A percentile compares a stretch with the other conserved stretches of the same genome.
Evolutionary conservation across 768 basidiomycete genomes (phyloP).

Genomic region (Pisolithus sp.): DNA sequence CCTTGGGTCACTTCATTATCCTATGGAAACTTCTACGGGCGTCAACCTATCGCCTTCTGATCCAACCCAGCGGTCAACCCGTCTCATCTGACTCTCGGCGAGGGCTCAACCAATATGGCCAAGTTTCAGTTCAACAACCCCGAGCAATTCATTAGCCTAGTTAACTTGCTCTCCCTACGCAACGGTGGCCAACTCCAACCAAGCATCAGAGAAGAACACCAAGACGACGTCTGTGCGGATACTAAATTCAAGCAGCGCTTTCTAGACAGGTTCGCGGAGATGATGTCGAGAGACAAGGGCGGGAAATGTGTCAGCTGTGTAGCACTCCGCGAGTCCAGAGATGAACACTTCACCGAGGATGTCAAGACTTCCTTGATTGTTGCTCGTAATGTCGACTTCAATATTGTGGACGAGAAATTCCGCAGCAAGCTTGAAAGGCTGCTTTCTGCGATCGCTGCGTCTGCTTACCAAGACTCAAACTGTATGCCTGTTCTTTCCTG

Average conservation of each 20-base stretch:
- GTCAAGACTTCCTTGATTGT: background rate
- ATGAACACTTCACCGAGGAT: background rate
- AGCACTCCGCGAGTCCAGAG: background rate
- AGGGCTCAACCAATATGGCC: background rate
- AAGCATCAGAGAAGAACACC: background rate
- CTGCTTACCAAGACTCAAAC: background rate
- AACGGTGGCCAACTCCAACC: background rate
- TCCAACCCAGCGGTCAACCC: too few relatives aligned
- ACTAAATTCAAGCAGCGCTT: background rate
- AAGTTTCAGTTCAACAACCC: background rate
- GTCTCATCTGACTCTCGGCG: too few relatives aligned
- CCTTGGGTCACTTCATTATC: too few relatives aligned
- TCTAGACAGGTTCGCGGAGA: background rate
- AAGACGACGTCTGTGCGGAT: background rate
- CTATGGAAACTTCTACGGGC: too few relatives aligned
- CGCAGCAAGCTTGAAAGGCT: background rate
- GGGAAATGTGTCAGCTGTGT: background rate
- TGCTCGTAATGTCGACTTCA: background rate
- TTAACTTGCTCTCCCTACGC: background rate
- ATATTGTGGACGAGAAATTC: background rate
- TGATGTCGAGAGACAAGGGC: background rate
- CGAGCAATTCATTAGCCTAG: background rate
- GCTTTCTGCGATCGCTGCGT: background rate
- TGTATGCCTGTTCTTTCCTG: too few relatives aligned
- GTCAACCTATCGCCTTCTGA: too few relatives aligned